These are phyloP conservation scores for Podaxis sp. DNA, from an alignment of 768 basidiomycete species.

Conservation along the genomic window DNA sequence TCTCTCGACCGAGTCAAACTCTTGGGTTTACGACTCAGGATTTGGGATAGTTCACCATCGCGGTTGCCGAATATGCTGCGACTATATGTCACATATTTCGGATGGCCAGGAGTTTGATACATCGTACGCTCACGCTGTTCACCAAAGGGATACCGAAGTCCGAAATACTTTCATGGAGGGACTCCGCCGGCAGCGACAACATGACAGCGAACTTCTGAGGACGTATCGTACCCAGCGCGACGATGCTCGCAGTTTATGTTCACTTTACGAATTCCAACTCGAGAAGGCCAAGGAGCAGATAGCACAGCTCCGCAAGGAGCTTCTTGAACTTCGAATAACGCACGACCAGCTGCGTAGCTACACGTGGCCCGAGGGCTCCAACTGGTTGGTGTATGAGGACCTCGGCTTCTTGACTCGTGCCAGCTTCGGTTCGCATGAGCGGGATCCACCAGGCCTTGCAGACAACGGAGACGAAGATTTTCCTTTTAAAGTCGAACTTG, in stretches of 20 bases:
- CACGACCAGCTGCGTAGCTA: constrained; percentile 18
- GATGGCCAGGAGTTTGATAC: constrained; percentile 5
- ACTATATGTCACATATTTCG: constrained; percentile 19
- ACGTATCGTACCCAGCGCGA: constrained; percentile 23
- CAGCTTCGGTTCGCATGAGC: too few relatives aligned
- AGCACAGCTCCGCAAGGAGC: constrained; percentile 21
- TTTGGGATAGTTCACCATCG: constrained; percentile 21
- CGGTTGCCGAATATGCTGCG: constrained; percentile 16
- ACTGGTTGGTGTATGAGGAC: neutral
- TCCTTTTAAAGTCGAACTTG: neutral
- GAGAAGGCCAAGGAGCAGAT: constrained; percentile 21
- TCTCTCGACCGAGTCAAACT: neutral
- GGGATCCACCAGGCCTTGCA: neutral
- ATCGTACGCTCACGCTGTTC: constrained; percentile 17
- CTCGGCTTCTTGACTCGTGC: neutral
- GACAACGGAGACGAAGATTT: neutral
- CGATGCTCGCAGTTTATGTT: constrained; percentile 17
- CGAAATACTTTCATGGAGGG: constrained; percentile 18
- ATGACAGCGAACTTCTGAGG: constrained; percentile 18
- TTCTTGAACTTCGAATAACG: constrained; percentile 23
- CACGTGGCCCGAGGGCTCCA: neutral
- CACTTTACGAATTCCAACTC: constrained; percentile 17
- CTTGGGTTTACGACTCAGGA: constrained; percentile 17
- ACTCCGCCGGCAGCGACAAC: constrained; percentile 17
- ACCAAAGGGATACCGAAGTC: constrained; percentile 13